These are phyloP conservation scores for Eleusine coracana DNA, from an alignment of 176 grass and related monocot genomes.

Conservation along the genomic window DNA sequence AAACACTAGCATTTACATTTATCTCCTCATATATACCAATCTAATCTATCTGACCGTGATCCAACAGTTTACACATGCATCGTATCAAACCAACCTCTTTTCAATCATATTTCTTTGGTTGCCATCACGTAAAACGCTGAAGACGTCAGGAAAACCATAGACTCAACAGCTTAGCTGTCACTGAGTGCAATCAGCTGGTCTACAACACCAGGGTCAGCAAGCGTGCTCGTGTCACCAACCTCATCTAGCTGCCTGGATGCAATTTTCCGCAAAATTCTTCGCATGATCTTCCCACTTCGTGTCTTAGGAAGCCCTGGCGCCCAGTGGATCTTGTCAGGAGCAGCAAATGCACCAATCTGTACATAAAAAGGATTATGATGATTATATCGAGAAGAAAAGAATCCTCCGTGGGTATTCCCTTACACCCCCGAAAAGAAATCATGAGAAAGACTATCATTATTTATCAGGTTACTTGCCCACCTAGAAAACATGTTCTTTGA, in stretches of 20 bases:
- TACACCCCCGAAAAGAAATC: background rate
- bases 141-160: background rate
- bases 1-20: slow-evolving; percentile 5
- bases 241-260: slow-evolving; percentile 87
- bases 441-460: background rate
- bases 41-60: background rate
- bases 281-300: slow-evolving; percentile 97
- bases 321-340: slow-evolving; percentile 98
- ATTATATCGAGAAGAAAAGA: background rate
- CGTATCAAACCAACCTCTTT: background rate
- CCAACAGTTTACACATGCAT: slow-evolving; percentile 33
- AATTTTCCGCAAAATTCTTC: slow-evolving; percentile 91
- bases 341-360: slow-evolving; percentile 97
- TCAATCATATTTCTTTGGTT: background rate
- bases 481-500: background rate
- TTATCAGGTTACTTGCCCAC: background rate
- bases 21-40: background rate
- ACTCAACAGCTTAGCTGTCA: slow-evolving; percentile 44
- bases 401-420: background rate
- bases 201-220: slow-evolving; percentile 84
- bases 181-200: slow-evolving; percentile 79
- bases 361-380: slow-evolving; percentile 2
- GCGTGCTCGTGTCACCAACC: slow-evolving; percentile 97
- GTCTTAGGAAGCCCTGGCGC: slow-evolving; percentile 97
- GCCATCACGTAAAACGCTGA: background rate